These are phyloP conservation scores for Rhynchospora breviuscula DNA, from an alignment of 176 grass and related monocot species.

Conservation along the genomic window DNA sequence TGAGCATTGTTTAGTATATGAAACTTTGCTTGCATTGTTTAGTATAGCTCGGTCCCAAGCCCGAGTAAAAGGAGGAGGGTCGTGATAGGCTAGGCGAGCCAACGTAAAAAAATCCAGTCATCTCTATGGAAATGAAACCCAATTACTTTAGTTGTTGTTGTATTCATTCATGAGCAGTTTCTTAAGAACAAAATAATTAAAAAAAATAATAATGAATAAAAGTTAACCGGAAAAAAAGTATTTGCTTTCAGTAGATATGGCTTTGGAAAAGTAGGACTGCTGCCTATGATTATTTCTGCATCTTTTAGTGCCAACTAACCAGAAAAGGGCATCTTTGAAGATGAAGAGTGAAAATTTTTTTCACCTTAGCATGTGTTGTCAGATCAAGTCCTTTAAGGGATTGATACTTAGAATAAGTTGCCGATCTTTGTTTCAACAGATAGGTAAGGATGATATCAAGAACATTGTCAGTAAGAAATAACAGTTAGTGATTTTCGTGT, in stretches of 20 bases:
- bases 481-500: background rate
- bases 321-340: constrained; percentile 8
- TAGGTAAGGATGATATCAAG: constrained; percentile 60
- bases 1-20: too few relatives aligned
- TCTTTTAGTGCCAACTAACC: constrained; percentile 86
- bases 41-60: too few relatives aligned
- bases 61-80: too few relatives aligned
- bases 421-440: constrained; percentile 68
- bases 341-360: constrained; percentile 5
- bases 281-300: constrained; percentile 63
- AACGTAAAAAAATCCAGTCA: too few relatives aligned
- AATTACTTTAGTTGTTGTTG: too few relatives aligned
- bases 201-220: background rate
- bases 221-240: constrained; percentile 73
- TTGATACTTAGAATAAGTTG: constrained; percentile 79
- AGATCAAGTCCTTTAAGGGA: constrained; percentile 91
- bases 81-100: too few relatives aligned
- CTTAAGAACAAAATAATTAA: background rate
- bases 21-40: too few relatives aligned
- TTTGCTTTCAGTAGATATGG: constrained; percentile 87
- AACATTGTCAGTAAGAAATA: constrained; percentile 26
- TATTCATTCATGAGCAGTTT: constrained; percentile 7
- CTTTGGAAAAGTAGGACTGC: constrained; percentile 45
- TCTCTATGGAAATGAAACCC: too few relatives aligned
- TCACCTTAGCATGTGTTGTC: constrained; percentile 90